These are phyloP conservation scores for Chrysanthemum seticuspe DNA, from an alignment of 129 eudicot species.

Conservation along the genomic window DNA sequence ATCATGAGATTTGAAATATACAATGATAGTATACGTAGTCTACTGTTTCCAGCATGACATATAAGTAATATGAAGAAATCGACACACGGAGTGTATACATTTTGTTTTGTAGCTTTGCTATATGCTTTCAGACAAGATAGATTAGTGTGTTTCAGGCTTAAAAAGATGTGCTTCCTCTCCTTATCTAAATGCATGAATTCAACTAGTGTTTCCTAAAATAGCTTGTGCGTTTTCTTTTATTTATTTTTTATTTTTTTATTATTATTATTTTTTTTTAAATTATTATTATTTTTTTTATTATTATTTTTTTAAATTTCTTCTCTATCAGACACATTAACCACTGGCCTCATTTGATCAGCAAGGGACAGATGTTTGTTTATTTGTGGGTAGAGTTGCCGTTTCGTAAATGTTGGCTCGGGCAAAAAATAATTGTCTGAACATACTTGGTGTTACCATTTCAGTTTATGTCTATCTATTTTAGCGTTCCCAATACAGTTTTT, in stretches of 20 bases:
- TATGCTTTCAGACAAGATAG: slow-evolving; percentile 1
- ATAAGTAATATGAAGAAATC: background rate
- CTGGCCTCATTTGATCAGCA: background rate
- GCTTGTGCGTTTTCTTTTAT: background rate
- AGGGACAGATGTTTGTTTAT: background rate
- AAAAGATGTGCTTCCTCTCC: background rate
- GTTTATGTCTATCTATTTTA: background rate
- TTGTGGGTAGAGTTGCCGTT: background rate
- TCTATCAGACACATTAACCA: background rate
- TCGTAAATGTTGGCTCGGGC: too few relatives aligned
- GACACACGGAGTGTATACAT: background rate
- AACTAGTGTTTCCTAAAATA: too few relatives aligned
- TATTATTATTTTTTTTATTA: too few relatives aligned
- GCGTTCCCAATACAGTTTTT: background rate
- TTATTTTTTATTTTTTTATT: background rate
- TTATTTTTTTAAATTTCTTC: background rate
- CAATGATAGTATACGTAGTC: background rate
- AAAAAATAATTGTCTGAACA: background rate
- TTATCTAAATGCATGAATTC: background rate
- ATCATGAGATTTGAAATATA: slow-evolving; percentile 1
- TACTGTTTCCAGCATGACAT: background rate
- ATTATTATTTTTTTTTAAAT: too few relatives aligned
- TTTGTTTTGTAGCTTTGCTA: background rate
- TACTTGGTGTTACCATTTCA: background rate
- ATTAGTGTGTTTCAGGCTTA: slow-evolving; percentile 1